Base-by-base conservation (phyloP, 2,329 filamentous ascomycete species). In the Orbilia ellipsospora region DNA sequence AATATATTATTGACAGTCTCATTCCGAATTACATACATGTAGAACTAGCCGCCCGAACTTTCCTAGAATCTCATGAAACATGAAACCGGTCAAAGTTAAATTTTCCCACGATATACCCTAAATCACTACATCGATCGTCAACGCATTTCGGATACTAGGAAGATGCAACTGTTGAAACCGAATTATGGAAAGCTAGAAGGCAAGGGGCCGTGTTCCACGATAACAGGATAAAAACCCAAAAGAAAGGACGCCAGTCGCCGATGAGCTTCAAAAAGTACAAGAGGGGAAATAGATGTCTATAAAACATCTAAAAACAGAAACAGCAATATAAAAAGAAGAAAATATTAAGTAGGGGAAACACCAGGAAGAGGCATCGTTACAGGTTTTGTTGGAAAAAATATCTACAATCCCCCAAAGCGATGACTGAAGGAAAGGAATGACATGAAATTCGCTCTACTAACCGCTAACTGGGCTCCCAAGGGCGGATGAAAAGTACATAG, bases 351-450 rank as follows among this genome's bases (percentile, higher is more conserved):
- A 3, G 20, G 23, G 20, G 26, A 55, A 36, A 55, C 26, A 36
- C 13, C 48, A 50, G 42, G 36, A 23, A 48, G n/a, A 59, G 68
- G 12, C 12, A 56, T 26, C 28, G 13, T 40, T 54, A 44, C 61
- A 54, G 18, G 57, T 62, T 55, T 65, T 36, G 5, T 7, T 7
- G 8, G 69, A 54, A 64, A 55, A 23, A 23, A 70, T 77, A 78
- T 77, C 75, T 68, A 77, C 69, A 72, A 73, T 66, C 62, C 69
- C 73, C 61, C 59, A 60, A 77, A 74, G 73, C 57, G 55, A 65
- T 48, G 50, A 66, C 44, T 67, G 57, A 61, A 61, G 20, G 57
- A 36, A 50, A 61, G 28, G 16, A 13, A 48, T 26, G 48, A 54
- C 18, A 66, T 56, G 18, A n/a, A 36, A 50, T 18, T 20, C 26